These are phyloP conservation scores for Metschnikowia orientalis DNA, from an alignment of 805 yeast genomes.

Conservation along the genomic window DNA sequence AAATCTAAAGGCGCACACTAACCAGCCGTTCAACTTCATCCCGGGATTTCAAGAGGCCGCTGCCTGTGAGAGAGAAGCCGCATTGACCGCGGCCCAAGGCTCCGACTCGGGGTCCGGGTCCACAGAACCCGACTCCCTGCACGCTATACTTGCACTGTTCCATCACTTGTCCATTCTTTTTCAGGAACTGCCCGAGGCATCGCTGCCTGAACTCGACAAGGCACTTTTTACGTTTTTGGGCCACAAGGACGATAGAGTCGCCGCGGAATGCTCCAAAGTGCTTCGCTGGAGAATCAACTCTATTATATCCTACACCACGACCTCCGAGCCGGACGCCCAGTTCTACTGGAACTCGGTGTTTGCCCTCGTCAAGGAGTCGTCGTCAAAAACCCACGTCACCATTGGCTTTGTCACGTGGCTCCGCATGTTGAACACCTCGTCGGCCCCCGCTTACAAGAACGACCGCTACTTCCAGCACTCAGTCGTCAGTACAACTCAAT, in stretches of 20 bases:
- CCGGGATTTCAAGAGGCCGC: constrained; percentile 5
- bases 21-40: constrained; percentile 11
- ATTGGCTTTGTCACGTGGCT: constrained; percentile 54
- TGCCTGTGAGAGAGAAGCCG: background rate
- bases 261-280: constrained; percentile 34
- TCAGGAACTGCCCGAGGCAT: constrained; percentile 1
- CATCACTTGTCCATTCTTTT: background rate
- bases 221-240: constrained; percentile 34
- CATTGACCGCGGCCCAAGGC: too few relatives aligned
- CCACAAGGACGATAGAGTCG: constrained; percentile 33
- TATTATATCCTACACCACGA: constrained; percentile 19
- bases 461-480: constrained; percentile 23
- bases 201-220: constrained; percentile 11
- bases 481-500: constrained; percentile 22
- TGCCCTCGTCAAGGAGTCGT: constrained; percentile 26
- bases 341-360: constrained; percentile 47
- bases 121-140: background rate
- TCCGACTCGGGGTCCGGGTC: too few relatives aligned
- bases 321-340: constrained; percentile 8
- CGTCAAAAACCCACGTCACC: constrained; percentile 22
- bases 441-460: constrained; percentile 8
- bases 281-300: constrained; percentile 52
- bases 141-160: background rate
- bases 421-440: constrained; percentile 39
- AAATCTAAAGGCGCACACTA: constrained; percentile 5